A percentile compares a stretch with the other conserved stretches of the same genome.
Evolutionary conservation across 2,329 filamentous ascomycete species (phyloP).

Genomic region (Orbilia javanica): DNA sequence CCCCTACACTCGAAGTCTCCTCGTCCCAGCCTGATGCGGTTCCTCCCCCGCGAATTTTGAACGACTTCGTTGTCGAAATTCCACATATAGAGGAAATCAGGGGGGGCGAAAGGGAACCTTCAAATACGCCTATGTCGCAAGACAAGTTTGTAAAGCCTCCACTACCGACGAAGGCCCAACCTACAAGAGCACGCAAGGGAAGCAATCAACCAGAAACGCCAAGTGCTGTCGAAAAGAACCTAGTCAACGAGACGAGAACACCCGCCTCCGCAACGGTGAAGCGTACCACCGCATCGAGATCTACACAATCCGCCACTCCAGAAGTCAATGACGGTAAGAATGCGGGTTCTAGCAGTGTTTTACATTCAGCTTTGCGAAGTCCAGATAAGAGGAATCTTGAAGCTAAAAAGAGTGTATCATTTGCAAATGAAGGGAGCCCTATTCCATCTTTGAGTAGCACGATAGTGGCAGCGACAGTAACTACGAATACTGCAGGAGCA

Average conservation of each 20-base stretch:
- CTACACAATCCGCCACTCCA: slow-evolving; percentile 29
- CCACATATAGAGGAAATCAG: slow-evolving; percentile 40
- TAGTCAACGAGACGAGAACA: neutral
- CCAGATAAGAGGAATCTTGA: slow-evolving; percentile 44
- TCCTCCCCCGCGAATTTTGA: neutral
- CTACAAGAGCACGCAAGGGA: neutral
- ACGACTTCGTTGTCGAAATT: slow-evolving; percentile 42
- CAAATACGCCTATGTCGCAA: slow-evolving; percentile 1
- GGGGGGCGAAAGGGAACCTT: slow-evolving; percentile 16
- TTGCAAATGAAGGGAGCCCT: slow-evolving; percentile 54
- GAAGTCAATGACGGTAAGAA: slow-evolving; percentile 48
- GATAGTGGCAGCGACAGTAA: neutral
- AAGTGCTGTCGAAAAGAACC: slow-evolving; percentile 1
- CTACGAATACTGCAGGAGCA: neutral
- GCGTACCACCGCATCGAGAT: slow-evolving; percentile 11
- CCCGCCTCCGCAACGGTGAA: slow-evolving; percentile 7
- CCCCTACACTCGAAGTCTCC: slow-evolving; percentile 36
- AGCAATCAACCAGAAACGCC: slow-evolving; percentile 32
- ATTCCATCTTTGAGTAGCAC: neutral
- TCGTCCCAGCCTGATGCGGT: slow-evolving; percentile 19
- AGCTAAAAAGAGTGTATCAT: slow-evolving; percentile 54
- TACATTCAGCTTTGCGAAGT: slow-evolving; percentile 48
- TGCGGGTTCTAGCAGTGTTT: slow-evolving; percentile 26
- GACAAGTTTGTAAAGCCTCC: slow-evolving; percentile 14
- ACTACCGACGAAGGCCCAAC: slow-evolving; percentile 13